Conservation (phyloP, 805 yeast genomes). For the Yamadazyma insecticola region DNA sequence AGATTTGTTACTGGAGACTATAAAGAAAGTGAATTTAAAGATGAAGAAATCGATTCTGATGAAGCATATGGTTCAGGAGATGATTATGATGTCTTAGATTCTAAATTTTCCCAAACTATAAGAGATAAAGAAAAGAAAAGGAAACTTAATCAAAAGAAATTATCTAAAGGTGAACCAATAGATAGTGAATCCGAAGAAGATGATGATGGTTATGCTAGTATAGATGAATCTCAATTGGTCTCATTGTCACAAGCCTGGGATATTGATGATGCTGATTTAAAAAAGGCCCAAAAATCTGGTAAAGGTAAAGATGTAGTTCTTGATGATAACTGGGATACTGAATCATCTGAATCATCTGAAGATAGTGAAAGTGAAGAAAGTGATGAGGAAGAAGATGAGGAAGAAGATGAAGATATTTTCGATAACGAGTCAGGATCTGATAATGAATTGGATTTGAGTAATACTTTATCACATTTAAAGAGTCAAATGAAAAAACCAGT, state of each 20-base stretch:
- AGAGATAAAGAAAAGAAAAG: slow-evolving; percentile 48
- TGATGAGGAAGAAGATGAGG: slow-evolving; percentile 1
- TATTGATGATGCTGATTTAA: slow-evolving; percentile 54
- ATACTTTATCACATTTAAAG: slow-evolving; percentile 41
- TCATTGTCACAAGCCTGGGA: slow-evolving; percentile 91
- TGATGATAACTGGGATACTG: slow-evolving; percentile 28
- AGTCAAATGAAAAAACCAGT: slow-evolving; percentile 29
- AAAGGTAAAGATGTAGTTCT: slow-evolving; percentile 17
- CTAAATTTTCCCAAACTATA: slow-evolving; percentile 64
- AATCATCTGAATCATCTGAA: slow-evolving; percentile 16
- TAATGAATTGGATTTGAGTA: slow-evolving; percentile 50
- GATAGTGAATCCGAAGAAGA: slow-evolving; percentile 35
- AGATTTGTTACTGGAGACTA: slow-evolving; percentile 23
- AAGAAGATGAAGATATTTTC: slow-evolving; percentile 25
- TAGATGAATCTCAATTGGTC: slow-evolving; percentile 71
- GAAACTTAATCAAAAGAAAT: slow-evolving; percentile 26
- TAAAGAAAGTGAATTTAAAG: slow-evolving; percentile 38
- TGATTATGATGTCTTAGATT: slow-evolving; percentile 56
- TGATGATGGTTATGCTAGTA: slow-evolving; percentile 64
- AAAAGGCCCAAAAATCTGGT: slow-evolving; percentile 11
- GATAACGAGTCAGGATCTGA: slow-evolving; percentile 26
- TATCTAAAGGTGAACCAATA: slow-evolving; percentile 21
- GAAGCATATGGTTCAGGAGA: slow-evolving; percentile 85
- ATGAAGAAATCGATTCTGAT: slow-evolving; percentile 76
- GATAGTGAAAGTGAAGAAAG: slow-evolving; percentile 17